These are phyloP conservation scores for Ophiostoma piceae DNA, from an alignment of 2,329 filamentous ascomycete genomes.

Conservation along the genomic window DNA sequence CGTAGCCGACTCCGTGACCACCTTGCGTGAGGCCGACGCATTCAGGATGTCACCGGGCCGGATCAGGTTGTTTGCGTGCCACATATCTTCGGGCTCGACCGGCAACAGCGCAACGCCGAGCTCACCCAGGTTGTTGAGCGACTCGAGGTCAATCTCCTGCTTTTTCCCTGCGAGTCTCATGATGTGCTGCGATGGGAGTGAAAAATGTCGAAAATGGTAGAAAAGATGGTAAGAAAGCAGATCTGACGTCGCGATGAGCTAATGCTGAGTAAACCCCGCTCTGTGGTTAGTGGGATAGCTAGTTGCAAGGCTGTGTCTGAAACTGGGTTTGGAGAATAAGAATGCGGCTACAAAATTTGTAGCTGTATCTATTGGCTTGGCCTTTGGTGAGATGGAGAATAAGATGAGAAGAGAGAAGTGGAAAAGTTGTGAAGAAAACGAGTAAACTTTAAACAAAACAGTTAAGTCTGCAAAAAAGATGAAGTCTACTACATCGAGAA, in stretches of 20 bases:
- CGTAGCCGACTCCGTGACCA: conserved; percentile 43
- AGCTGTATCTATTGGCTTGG: neutral
- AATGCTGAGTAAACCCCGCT: neutral
- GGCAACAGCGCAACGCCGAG: neutral
- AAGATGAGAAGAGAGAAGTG: neutral
- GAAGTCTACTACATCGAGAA: too few species aligned
- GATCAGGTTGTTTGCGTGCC: conserved; percentile 60
- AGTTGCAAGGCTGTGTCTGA: neutral
- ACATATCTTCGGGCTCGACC: conserved; percentile 31
- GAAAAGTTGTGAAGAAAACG: neutral
- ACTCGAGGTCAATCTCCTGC: neutral
- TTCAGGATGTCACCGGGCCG: conserved; percentile 48
- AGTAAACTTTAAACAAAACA: too few species aligned
- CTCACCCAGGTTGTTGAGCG: neutral
- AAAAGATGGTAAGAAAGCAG: neutral
- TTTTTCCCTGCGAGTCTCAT: conserved; percentile 9
- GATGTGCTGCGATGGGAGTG: neutral
- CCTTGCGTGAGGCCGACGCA: conserved; percentile 53
- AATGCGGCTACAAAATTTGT: too few species aligned
- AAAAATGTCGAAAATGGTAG: neutral
- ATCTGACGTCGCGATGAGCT: neutral
- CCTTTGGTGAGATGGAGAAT: neutral
- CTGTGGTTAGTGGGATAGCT: neutral
- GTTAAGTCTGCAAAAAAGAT: too few species aligned
- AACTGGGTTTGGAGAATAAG: too few species aligned